phyloP scores from a whole-genome alignment of 2,329 filamentous ascomycete genomes.

The Ophiobolus disseminans region DNA sequence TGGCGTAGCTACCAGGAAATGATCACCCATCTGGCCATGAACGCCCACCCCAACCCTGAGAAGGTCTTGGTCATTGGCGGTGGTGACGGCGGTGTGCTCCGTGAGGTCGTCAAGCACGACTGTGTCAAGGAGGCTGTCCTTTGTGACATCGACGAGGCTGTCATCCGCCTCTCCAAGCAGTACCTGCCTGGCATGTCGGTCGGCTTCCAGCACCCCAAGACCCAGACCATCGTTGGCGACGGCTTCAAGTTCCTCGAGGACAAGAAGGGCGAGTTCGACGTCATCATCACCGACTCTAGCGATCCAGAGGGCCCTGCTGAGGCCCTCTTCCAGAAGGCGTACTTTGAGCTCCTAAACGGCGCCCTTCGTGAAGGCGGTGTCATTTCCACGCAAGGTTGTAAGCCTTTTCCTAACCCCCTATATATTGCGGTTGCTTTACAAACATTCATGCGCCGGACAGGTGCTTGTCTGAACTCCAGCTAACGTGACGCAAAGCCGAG shows the following conservation, averaged over 20 bases:
- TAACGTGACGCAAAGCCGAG: slow-evolving; percentile 70
- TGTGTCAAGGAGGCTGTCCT: slow-evolving; percentile 94
- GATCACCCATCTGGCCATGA: slow-evolving; percentile 98
- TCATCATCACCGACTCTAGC: slow-evolving; percentile 99
- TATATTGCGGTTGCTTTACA: slow-evolving; percentile 22
- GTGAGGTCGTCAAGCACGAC: slow-evolving; percentile 99
- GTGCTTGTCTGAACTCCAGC: slow-evolving; percentile 23
- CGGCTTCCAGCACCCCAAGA: slow-evolving; percentile 92
- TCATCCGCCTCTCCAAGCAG: slow-evolving; percentile 98
- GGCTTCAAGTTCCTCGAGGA: slow-evolving; percentile 98
- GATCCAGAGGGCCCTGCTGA: slow-evolving; percentile 97
- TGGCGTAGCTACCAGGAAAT: slow-evolving; percentile 87
- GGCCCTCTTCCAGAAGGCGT: slow-evolving; percentile 96
- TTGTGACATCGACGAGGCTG: slow-evolving; percentile 99
- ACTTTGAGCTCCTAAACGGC: slow-evolving; percentile 91
- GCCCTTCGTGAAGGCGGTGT: slow-evolving; percentile 95
- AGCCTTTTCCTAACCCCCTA: slow-evolving; percentile 66
- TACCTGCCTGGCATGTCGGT: slow-evolving; percentile 94
- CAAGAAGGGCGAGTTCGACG: slow-evolving; percentile 96
- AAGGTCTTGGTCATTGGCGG: slow-evolving; percentile 98
- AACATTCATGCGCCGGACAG: slow-evolving; percentile 20
- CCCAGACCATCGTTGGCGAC: slow-evolving; percentile 90
- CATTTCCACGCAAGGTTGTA: slow-evolving; percentile 99
- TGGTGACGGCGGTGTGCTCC: slow-evolving; percentile 95
- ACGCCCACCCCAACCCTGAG: slow-evolving; percentile 97